Percentiles rank a stretch among this genome's conserved stretches.
Conservation (phyloP, 805 yeast genomes). For the Komagataella pastoris region DNA sequence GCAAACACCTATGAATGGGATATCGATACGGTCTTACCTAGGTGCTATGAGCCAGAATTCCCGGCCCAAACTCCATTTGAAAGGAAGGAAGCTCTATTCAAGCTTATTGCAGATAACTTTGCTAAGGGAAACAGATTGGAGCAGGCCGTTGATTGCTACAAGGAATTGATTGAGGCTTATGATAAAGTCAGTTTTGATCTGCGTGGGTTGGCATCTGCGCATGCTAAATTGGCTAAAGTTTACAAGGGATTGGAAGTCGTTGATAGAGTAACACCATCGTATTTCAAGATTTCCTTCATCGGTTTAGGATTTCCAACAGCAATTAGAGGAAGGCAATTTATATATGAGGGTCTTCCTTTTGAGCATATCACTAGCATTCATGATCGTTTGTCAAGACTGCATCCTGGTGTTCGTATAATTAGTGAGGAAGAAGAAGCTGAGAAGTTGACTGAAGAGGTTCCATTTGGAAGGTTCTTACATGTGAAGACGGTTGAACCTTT, state of each 20-base stretch:
- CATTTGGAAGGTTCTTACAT: constrained; percentile 62
- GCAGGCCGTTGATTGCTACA: constrained; percentile 67
- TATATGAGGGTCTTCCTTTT: constrained; percentile 78
- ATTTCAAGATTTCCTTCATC: constrained; percentile 65
- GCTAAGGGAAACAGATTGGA: constrained; percentile 62
- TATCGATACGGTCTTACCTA: constrained; percentile 38
- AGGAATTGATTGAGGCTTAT: constrained; percentile 66
- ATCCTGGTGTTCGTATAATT: constrained; percentile 72
- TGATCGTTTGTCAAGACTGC: constrained; percentile 55
- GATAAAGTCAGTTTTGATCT: constrained; percentile 63
- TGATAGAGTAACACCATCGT: constrained; percentile 66
- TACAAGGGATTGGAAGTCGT: constrained; percentile 53
- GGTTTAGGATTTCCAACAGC: constrained; percentile 80
- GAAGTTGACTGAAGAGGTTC: constrained; percentile 31
- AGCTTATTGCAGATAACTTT: constrained; percentile 57
- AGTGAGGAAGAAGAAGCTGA: constrained; percentile 41
- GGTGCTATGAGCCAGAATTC: constrained; percentile 50
- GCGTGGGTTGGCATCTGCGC: constrained; percentile 59
- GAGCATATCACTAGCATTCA: constrained; percentile 80
- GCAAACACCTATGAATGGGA: constrained; percentile 73
- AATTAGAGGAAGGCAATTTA: constrained; percentile 62
- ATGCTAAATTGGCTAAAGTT: constrained; percentile 52
- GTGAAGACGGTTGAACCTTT: constrained; percentile 64
- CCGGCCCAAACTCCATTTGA: constrained; percentile 76
- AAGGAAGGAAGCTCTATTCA: constrained; percentile 61